Evolutionary conservation across 2,329 filamentous ascomycete species (phyloP).

Genomic region (Trichoderma lentiforme): DNA sequence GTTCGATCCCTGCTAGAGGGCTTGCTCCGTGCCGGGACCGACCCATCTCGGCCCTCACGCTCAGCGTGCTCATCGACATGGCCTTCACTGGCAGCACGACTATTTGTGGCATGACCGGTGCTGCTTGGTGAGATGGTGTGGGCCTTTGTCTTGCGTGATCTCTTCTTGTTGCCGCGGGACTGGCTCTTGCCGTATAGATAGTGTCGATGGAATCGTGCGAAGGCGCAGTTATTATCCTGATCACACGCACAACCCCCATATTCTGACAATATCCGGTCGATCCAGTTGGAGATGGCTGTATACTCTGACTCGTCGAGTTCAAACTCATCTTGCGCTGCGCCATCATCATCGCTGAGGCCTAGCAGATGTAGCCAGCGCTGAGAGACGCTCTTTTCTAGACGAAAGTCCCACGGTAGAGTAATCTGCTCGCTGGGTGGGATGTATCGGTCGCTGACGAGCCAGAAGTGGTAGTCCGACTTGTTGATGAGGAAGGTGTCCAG

Average conservation of each 20-base stretch:
- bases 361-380: conserved; percentile 56
- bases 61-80: conserved; percentile 54
- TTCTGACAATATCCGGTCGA: conserved; percentile 68
- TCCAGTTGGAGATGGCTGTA: conserved; percentile 59
- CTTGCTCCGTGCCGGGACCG: conserved; percentile 58
- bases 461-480: conserved; percentile 81
- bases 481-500: conserved; percentile 83
- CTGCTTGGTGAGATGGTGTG: conserved; percentile 60
- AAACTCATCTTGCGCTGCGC: conserved; percentile 45
- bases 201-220: conserved; percentile 59
- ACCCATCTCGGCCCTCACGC: conserved; percentile 46
- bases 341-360: conserved; percentile 60
- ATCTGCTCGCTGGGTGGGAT: conserved; percentile 64
- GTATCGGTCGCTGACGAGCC: conserved; percentile 78
- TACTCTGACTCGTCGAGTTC: conserved; percentile 60
- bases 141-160: conserved; percentile 52
- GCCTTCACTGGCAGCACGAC: conserved; percentile 61
- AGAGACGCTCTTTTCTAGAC: conserved; percentile 52
- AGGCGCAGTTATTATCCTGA: conserved; percentile 59
- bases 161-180: conserved; percentile 45
- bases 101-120: conserved; percentile 60
- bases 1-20: conserved; percentile 64
- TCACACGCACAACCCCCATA: conserved; percentile 78
- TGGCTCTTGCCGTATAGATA: conserved; percentile 49
- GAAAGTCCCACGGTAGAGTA: conserved; percentile 67